Evolutionary conservation across 441 rosid species (phyloP).

Genomic region (Adansonia gregorii): DNA sequence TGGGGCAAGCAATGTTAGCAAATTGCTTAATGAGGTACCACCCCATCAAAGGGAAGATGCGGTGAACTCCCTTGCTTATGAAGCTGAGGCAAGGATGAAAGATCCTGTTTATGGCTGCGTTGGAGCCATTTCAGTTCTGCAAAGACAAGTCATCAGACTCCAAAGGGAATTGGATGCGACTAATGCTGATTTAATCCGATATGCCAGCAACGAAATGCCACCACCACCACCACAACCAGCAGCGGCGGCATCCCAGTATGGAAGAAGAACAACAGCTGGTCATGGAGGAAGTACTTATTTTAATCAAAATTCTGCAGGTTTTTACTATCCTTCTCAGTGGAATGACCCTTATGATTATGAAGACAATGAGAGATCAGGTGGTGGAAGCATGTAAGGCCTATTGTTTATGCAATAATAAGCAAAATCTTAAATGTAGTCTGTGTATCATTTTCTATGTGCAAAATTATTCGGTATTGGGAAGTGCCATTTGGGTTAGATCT

Average conservation of each 20-base stretch:
- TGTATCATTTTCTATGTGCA: constrained; percentile 11
- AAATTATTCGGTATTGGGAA: neutral
- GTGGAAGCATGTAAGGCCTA: constrained; percentile 32
- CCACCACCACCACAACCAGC: neutral
- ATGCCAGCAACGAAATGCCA: constrained; percentile 54
- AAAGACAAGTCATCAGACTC: constrained; percentile 55
- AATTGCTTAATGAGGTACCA: constrained; percentile 55
- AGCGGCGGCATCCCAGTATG: constrained; percentile 38
- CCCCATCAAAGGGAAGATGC: constrained; percentile 70
- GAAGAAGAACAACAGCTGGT: constrained; percentile 36
- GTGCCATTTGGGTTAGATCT: neutral
- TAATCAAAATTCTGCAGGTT: constrained; percentile 37
- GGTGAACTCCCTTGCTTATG: constrained; percentile 64
- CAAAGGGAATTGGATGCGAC: constrained; percentile 66
- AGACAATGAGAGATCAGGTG: constrained; percentile 41
- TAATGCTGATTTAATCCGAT: constrained; percentile 61
- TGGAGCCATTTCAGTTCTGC: constrained; percentile 68
- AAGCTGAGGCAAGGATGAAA: constrained; percentile 68
- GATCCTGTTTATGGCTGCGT: constrained; percentile 78
- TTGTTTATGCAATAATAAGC: neutral
- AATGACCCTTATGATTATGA: constrained; percentile 31
- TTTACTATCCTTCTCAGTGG: constrained; percentile 46
- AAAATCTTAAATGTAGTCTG: neutral
- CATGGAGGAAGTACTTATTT: constrained; percentile 28
- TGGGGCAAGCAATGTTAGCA: constrained; percentile 74